Percentiles rank a stretch among this genome's conserved stretches.
Evolutionary conservation across 345 rosid genomes (phyloP).

Genomic region (Excoecaria agallocha): DNA sequence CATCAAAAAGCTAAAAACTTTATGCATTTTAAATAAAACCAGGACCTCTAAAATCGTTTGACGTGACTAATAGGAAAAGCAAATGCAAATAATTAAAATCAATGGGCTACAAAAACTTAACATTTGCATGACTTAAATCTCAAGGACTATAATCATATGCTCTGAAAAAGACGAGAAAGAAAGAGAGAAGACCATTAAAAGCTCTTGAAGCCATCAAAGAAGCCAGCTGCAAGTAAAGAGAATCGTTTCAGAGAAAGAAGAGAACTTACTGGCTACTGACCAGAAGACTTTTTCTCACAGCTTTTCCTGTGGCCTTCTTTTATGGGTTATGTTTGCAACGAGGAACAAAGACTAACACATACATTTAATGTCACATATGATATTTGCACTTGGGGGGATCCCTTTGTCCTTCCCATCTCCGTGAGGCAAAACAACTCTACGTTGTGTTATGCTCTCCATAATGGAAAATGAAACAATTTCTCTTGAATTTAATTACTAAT

Average conservation of each 20-base stretch:
- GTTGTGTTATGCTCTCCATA: constrained; percentile 3
- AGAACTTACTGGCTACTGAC: no score
- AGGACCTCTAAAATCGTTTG: neutral
- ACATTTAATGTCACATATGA: constrained; percentile 13
- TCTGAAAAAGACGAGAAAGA: neutral
- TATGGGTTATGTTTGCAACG: constrained; percentile 12
- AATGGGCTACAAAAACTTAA: constrained; percentile 18
- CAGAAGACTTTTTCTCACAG: constrained; percentile 20
- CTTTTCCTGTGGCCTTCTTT: constrained; percentile 6
- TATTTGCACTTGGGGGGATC: constrained; percentile 13
- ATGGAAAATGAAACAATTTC: neutral
- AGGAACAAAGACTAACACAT: constrained; percentile 11
- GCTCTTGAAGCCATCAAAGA: constrained; percentile 3
- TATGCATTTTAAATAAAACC: neutral
- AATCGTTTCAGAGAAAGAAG: constrained; percentile 16
- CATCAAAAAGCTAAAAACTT: neutral
- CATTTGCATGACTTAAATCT: neutral
- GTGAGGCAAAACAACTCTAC: constrained; percentile 4
- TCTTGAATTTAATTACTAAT: no score
- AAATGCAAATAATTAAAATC: neutral
- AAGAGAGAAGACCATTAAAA: constrained; percentile 25
- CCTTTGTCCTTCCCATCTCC: neutral
- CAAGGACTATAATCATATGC: constrained; percentile 9
- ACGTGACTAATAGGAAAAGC: neutral
- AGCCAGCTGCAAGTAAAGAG: constrained; percentile 16